Evolutionary conservation across 768 basidiomycete genomes (phyloP), one percentile per base, ranked within the genome.

Genomic region (Naganishia kalamii): DNA sequence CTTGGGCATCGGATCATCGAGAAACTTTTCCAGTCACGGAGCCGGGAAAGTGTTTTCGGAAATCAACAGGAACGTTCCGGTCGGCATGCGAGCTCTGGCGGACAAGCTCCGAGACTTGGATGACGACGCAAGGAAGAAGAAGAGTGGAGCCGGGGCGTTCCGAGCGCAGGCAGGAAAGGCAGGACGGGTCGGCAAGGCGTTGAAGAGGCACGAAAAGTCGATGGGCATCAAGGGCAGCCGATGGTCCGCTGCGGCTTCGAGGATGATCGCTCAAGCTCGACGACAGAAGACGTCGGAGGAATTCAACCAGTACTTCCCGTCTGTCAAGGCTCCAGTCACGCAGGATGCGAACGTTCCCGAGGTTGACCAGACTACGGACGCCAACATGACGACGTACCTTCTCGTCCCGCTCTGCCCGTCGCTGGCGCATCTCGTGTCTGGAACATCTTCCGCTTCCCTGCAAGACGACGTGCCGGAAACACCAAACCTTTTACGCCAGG

Each of bases 1-100:
- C 30, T 13, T 52, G n/a, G 63, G 63, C 40, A 43, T 64, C 49
- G 50, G 41, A 21, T 52, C 63, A 4, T 64, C 62, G 12, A 33
- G 62, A 25, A 63, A 49, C 37, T 63, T 63, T 33, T 51, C 63
- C 40, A 64, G 50, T 19, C 52, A 64, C 51, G 63, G 63, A 8
- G 49, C 44, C 23, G 51, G 50, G 21, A 52, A 64, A 41, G 12
- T 54, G 15, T 48, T 48, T 3, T 33, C 40, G 2, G 63, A 64
- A 27, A 44, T 64, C 25, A 29, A 44, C 27, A 13, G 40, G 19
- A 64, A 64, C 33, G 63, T 64, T 19, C 63, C 63, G 1, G 40
- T 64, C 17, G 63, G 63, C 10, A 43, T 64, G 50, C 44, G 63
- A 44, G 63, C 63, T 13, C 25, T 64, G 25, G 63, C 63, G 15